These are phyloP conservation scores for Fagus crenata DNA, from an alignment of 306 rosid species.

Conservation along the genomic window DNA sequence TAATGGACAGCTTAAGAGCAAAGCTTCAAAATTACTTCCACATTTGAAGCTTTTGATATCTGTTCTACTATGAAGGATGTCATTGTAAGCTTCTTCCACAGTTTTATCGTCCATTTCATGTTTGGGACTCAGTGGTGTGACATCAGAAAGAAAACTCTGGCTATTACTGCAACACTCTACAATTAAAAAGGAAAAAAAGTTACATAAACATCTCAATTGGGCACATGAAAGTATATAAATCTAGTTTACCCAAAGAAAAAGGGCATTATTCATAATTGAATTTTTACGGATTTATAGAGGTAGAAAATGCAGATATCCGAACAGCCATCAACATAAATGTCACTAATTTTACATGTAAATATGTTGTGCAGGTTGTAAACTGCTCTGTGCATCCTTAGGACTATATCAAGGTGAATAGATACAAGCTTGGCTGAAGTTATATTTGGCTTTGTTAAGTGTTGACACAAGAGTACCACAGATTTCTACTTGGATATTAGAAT, in stretches of 20 bases:
- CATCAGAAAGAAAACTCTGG: constrained; percentile 35
- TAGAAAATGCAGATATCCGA: not conserved
- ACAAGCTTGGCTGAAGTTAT: not conserved
- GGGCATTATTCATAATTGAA: not conserved
- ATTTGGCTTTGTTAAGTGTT: not conserved
- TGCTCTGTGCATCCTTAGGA: not conserved
- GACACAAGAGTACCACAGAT: not conserved
- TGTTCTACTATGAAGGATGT: constrained; percentile 14
- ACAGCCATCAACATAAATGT: not conserved
- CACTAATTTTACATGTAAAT: too few species aligned
- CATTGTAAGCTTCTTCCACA: constrained; percentile 35
- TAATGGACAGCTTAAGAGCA: constrained; percentile 63
- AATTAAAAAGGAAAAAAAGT: constrained; percentile 27
- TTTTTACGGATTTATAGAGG: not conserved
- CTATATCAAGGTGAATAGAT: not conserved
- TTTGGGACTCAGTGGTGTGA: constrained; percentile 30
- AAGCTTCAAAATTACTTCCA: constrained; percentile 36
- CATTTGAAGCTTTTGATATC: constrained; percentile 18
- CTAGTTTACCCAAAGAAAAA: too few species aligned
- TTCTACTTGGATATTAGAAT: not conserved
- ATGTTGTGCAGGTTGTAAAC: not conserved
- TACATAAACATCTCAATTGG: not conserved
- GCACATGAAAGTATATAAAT: not conserved
- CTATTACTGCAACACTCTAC: constrained; percentile 45
- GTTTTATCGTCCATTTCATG: constrained; percentile 26